phyloP scores from a whole-genome alignment of 1,284 basidiomycete species.

The Bothia castanella region DNA sequence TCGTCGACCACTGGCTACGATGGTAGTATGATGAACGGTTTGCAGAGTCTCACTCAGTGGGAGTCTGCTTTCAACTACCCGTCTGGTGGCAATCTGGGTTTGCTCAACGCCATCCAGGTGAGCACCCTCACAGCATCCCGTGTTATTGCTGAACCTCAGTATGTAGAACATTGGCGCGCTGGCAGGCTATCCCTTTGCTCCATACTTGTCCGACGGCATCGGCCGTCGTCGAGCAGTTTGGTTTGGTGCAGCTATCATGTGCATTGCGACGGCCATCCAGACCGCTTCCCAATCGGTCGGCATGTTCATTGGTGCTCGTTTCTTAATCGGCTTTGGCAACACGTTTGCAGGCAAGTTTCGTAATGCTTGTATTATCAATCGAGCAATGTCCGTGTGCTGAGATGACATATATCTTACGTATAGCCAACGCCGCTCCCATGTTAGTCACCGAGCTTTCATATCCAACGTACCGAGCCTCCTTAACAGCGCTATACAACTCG shows the following conservation, averaged over 20 bases:
- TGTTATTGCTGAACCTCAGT: neutral
- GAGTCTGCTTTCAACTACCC: slow-evolving; percentile 54
- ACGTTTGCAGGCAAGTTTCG: slow-evolving; percentile 56
- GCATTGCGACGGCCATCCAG: slow-evolving; percentile 61
- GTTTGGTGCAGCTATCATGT: slow-evolving; percentile 63
- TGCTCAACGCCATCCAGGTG: slow-evolving; percentile 76
- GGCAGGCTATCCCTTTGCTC: slow-evolving; percentile 66
- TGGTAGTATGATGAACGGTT: slow-evolving; percentile 73
- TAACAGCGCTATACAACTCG: slow-evolving; percentile 73
- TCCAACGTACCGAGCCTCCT: slow-evolving; percentile 67
- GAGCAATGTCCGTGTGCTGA: neutral
- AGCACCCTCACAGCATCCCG: slow-evolving; percentile 12
- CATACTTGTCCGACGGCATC: slow-evolving; percentile 65
- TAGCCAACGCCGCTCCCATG: slow-evolving; percentile 66
- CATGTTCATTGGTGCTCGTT: slow-evolving; percentile 81
- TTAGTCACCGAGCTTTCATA: slow-evolving; percentile 76
- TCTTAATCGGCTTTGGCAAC: slow-evolving; percentile 77
- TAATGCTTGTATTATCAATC: neutral
- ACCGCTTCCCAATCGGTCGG: slow-evolving; percentile 68
- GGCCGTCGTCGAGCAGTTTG: slow-evolving; percentile 62
- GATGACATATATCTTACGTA: neutral
- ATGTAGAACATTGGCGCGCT: slow-evolving; percentile 62
- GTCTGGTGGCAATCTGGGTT: slow-evolving; percentile 53
- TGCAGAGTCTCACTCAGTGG: slow-evolving; percentile 66
- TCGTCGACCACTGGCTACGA: slow-evolving; percentile 77